These are phyloP conservation scores for Ceratocystis lukuohia DNA, from an alignment of 2,329 filamentous ascomycete genomes.

Conservation along the genomic window DNA sequence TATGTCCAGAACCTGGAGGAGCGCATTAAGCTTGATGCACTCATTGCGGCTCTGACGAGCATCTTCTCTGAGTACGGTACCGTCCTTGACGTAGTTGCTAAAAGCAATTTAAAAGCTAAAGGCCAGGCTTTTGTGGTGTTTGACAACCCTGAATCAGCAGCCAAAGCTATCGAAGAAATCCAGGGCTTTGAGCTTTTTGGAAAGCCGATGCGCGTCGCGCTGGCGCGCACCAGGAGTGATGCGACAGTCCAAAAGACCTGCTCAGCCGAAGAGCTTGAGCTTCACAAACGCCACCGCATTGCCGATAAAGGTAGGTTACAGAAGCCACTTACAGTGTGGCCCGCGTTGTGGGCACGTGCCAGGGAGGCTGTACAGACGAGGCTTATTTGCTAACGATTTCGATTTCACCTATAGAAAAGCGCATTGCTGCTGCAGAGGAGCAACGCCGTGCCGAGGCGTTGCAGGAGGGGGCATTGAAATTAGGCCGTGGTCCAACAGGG, in stretches of 20 bases:
- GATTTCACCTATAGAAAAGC: constrained; percentile 45
- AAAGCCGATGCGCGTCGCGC: constrained; percentile 74
- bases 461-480: constrained; percentile 40
- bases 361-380: neutral
- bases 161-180: constrained; percentile 70
- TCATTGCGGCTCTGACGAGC: constrained; percentile 58
- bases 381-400: constrained; percentile 28
- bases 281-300: constrained; percentile 68
- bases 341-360: neutral
- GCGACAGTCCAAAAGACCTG: constrained; percentile 65
- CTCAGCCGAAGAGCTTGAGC: constrained; percentile 69
- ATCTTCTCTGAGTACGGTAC: constrained; percentile 83
- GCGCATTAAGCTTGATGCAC: constrained; percentile 65
- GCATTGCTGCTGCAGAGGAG: constrained; percentile 62
- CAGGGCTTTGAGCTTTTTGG: constrained; percentile 89
- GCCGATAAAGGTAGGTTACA: constrained; percentile 68
- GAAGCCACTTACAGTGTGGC: neutral
- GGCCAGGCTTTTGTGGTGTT: constrained; percentile 95
- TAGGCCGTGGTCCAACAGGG: constrained; percentile 43
- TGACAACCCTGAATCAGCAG: constrained; percentile 64
- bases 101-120: constrained; percentile 81
- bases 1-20: constrained; percentile 82
- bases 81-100: constrained; percentile 73
- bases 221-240: constrained; percentile 74
- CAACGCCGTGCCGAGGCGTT: constrained; percentile 51